A percentile compares a stretch with the other conserved stretches of the same genome.
phyloP scores from a whole-genome alignment of 2,329 filamentous ascomycete species.

The Ascochyta koolunga region DNA sequence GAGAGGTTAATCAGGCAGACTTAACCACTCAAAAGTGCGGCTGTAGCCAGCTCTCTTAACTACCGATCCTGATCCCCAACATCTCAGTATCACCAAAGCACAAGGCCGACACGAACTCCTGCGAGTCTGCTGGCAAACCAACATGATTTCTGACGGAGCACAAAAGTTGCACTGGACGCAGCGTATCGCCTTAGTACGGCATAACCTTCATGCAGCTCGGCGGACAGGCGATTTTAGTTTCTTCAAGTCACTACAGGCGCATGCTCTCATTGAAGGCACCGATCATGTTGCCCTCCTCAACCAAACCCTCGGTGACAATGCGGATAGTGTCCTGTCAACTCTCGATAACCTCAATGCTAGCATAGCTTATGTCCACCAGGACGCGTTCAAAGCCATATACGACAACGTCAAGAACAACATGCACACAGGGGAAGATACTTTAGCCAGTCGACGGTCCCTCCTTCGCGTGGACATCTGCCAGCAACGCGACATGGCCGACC shows the following conservation, averaged over 20 bases:
- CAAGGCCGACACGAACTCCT: background rate
- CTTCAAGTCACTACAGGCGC: slow-evolving; percentile 55
- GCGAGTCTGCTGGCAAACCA: background rate
- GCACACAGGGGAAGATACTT: slow-evolving; percentile 39
- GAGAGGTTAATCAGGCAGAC: background rate
- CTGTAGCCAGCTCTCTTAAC: background rate
- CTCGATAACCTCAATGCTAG: slow-evolving; percentile 55
- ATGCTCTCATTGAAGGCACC: slow-evolving; percentile 52
- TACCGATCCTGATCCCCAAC: background rate
- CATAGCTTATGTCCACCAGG: slow-evolving; percentile 55
- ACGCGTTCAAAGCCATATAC: slow-evolving; percentile 55
- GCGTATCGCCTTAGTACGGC: slow-evolving; percentile 52
- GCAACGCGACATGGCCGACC: slow-evolving; percentile 53
- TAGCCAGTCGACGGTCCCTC: slow-evolving; percentile 40
- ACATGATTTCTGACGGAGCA: slow-evolving; percentile 27
- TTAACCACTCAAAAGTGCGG: background rate
- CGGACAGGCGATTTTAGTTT: slow-evolving; percentile 54
- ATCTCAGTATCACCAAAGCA: background rate
- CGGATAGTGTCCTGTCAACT: slow-evolving; percentile 51
- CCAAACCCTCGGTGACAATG: slow-evolving; percentile 49
- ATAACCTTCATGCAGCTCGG: slow-evolving; percentile 53
- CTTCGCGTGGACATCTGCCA: slow-evolving; percentile 53
- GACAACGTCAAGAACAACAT: slow-evolving; percentile 49
- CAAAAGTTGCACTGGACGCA: slow-evolving; percentile 55
- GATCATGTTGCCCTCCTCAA: slow-evolving; percentile 54